phyloP scores from a whole-genome alignment of 2,329 filamentous ascomycete species.

The Teratosphaeria nubilosa region DNA sequence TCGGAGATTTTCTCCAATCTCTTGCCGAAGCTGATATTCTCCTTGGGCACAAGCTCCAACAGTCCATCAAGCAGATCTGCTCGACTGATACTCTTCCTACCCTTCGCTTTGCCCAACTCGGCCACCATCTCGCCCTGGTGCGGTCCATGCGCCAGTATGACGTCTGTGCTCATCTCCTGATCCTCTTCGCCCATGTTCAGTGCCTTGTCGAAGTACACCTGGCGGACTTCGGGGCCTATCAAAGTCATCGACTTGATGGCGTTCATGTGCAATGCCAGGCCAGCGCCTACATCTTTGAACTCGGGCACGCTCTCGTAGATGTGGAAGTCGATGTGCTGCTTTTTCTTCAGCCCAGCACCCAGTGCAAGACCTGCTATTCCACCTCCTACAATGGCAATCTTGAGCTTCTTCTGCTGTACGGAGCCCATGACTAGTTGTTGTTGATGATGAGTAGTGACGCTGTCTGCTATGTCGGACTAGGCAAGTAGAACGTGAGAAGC shows the following conservation, averaged over 20 bases:
- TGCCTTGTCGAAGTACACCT: conserved; percentile 40
- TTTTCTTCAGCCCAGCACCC: conserved; percentile 36
- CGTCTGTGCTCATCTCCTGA: conserved; percentile 24
- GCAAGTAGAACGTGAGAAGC: background rate
- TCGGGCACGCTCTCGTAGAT: conserved; percentile 42
- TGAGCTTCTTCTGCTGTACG: conserved; percentile 15
- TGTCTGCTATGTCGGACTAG: background rate
- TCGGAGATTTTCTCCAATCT: conserved; percentile 28
- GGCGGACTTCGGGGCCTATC: conserved; percentile 27
- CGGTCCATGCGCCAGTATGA: conserved; percentile 23
- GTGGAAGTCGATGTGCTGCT: conserved; percentile 35
- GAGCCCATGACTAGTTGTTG: background rate
- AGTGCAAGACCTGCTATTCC: conserved; percentile 43
- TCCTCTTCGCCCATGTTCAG: conserved; percentile 36
- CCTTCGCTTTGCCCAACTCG: conserved; percentile 27
- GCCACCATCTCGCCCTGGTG: conserved; percentile 33
- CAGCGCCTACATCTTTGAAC: conserved; percentile 39
- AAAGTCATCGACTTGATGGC: conserved; percentile 40
- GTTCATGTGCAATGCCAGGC: conserved; percentile 44
- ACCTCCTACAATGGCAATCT: conserved; percentile 40
- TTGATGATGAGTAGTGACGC: background rate
- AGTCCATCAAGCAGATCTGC: conserved; percentile 42
- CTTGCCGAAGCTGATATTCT: conserved; percentile 36
- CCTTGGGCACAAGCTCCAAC: conserved; percentile 33
- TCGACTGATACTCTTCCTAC: conserved; percentile 31